Evolutionary conservation across 2,329 filamentous ascomycete genomes (phyloP).

Genomic region (Neofusicoccum ribis): DNA sequence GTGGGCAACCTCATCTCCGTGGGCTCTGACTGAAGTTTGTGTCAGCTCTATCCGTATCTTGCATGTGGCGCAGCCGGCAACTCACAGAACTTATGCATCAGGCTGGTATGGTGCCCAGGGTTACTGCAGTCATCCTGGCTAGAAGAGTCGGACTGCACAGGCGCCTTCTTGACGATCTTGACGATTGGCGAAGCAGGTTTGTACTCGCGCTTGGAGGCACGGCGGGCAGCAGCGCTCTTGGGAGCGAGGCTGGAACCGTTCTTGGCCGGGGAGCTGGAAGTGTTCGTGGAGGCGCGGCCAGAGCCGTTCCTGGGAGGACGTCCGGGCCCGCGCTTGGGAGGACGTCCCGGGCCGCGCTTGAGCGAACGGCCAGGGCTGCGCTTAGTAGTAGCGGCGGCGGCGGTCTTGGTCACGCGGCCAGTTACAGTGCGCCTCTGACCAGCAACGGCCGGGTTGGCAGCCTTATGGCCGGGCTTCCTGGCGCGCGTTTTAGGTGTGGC

Average conservation of each 20-base stretch:
- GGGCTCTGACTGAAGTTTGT: neutral
- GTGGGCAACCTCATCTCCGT: neutral
- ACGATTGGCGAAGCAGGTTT: neutral
- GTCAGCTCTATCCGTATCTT: neutral
- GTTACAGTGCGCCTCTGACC: neutral
- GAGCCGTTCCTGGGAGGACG: neutral
- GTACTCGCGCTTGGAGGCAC: neutral
- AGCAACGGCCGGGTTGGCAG: neutral
- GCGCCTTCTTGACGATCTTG: neutral
- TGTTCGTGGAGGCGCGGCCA: neutral
- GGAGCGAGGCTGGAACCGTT: neutral
- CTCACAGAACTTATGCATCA: conserved; percentile 5
- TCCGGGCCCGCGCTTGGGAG: neutral
- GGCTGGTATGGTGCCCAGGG: neutral
- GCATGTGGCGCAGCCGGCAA: too few relatives aligned
- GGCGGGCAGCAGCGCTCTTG: neutral
- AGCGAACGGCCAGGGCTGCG: neutral
- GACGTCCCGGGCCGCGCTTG: neutral
- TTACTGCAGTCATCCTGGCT: neutral
- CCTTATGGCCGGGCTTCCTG: neutral
- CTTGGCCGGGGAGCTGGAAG: neutral
- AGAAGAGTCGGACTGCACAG: neutral
- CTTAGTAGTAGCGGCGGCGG: neutral
- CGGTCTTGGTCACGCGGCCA: neutral
- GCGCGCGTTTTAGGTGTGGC: neutral